phyloP scores from a whole-genome alignment of 1,284 basidiomycete species.

The Paramarasmius palmivorus region DNA sequence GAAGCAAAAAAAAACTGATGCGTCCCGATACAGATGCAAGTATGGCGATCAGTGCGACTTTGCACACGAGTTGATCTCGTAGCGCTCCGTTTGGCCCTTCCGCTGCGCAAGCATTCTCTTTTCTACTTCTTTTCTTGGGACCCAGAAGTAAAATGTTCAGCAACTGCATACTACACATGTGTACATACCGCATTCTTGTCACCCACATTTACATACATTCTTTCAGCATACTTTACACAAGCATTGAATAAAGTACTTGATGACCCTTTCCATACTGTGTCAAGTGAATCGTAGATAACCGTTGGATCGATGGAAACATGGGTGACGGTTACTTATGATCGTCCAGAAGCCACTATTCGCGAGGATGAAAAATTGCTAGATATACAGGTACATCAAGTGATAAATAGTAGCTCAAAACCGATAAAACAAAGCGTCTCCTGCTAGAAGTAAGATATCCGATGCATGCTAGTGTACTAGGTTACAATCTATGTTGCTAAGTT shows the following conservation, averaged over 20 bases:
- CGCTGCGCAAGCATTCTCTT: background rate
- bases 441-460: constrained; percentile 32
- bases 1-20: constrained; percentile 51
- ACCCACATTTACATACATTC: too few relatives aligned
- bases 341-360: constrained; percentile 9
- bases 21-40: constrained; percentile 69
- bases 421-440: constrained; percentile 33
- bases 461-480: constrained; percentile 36
- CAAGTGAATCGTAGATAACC: constrained; percentile 5
- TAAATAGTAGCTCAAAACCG: constrained; percentile 32
- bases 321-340: background rate
- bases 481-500: constrained; percentile 51
- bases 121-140: background rate
- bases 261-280: constrained; percentile 2
- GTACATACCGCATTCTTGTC: too few relatives aligned
- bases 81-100: background rate
- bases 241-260: too few relatives aligned
- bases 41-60: constrained; percentile 85
- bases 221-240: too few relatives aligned
- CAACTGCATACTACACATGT: too few relatives aligned
- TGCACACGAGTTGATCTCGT: constrained; percentile 52
- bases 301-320: background rate
- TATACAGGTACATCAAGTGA: constrained; percentile 33
- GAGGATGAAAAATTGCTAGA: constrained; percentile 17
- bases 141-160: too few relatives aligned